phyloP scores from a whole-genome alignment of 352 stramenopile genomes.

The Thraustochytrium striatum region DNA sequence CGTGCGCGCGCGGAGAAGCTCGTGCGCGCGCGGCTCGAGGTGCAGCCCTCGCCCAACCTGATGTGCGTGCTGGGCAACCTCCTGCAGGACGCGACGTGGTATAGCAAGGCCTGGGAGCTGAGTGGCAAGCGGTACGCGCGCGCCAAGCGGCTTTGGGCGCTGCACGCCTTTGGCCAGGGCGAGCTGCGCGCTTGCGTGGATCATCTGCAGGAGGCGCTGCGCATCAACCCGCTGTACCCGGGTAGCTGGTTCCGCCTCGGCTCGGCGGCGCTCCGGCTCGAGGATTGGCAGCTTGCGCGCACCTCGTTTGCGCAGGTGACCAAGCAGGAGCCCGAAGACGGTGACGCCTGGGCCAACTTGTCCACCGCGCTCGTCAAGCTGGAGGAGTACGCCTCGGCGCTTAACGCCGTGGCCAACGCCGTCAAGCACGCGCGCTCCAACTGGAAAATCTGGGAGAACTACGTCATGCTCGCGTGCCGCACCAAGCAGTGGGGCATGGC shows the following conservation, averaged over 20 bases:
- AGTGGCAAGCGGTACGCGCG: constrained; percentile 82
- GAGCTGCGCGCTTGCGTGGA: constrained; percentile 68
- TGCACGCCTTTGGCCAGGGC: constrained; percentile 77
- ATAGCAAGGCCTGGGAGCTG: constrained; percentile 82
- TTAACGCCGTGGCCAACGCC: constrained; percentile 72
- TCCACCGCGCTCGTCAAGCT: constrained; percentile 83
- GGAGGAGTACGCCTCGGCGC: constrained; percentile 68
- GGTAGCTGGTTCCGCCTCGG: constrained; percentile 86
- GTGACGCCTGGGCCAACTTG: constrained; percentile 90
- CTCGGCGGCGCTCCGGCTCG: constrained; percentile 79
- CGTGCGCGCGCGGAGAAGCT: constrained; percentile 79
- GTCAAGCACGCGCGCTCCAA: constrained; percentile 81
- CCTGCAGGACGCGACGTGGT: constrained; percentile 77
- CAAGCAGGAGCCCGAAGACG: constrained; percentile 86
- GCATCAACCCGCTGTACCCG: constrained; percentile 80
- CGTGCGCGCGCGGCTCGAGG: constrained; percentile 72
- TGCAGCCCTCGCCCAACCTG: constrained; percentile 83
- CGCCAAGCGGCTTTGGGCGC: constrained; percentile 80
- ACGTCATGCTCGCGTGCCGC: constrained; percentile 13
- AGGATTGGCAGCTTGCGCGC: constrained; percentile 74
- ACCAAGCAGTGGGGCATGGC: constrained; percentile 38
- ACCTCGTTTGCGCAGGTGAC: constrained; percentile 84
- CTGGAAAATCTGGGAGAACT: constrained; percentile 88
- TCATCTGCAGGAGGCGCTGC: constrained; percentile 74
- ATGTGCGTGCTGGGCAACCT: constrained; percentile 86